Percentiles rank a stretch among this genome's conserved stretches.
phyloP scores from a whole-genome alignment of 768 basidiomycete genomes.

The Naganishia friedmannii region DNA sequence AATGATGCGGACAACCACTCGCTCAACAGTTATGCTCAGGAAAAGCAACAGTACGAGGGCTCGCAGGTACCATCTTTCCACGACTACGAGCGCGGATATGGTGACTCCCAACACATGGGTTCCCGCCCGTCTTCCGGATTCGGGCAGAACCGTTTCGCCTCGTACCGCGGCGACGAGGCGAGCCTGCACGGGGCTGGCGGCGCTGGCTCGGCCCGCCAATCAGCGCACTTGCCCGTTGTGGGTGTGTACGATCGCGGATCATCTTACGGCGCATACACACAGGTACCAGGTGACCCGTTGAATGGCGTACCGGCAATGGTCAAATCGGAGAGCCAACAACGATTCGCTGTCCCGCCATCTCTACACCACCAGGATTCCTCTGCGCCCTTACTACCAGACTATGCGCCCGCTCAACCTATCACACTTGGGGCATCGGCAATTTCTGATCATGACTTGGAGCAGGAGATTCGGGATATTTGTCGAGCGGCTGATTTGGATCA shows the following conservation, averaged over 20 bases:
- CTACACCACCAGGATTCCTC: conserved; percentile 10
- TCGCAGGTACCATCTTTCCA: conserved; percentile 65
- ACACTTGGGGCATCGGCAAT: conserved; percentile 36
- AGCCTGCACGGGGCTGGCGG: conserved; percentile 1
- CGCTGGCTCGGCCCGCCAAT: conserved; percentile 8
- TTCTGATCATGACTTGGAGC: conserved; percentile 45
- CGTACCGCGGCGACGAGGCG: conserved; percentile 17
- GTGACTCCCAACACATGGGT: conserved; percentile 1
- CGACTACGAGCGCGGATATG: conserved; percentile 82
- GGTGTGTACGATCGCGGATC: conserved; percentile 22
- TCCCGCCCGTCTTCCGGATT: conserved; percentile 26
- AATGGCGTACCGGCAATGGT: conserved; percentile 20
- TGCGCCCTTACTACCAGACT: conserved; percentile 34
- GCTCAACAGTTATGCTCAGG: conserved; percentile 85
- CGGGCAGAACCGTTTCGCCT: conserved; percentile 17
- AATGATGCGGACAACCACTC: conserved; percentile 88
- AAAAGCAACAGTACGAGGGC: conserved; percentile 60
- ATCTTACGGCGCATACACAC: conserved; percentile 12
- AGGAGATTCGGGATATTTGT: conserved; percentile 67
- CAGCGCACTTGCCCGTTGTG: conserved; percentile 16
- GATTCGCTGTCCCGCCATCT: background rate
- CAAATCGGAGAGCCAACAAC: conserved; percentile 19
- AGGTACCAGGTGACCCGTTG: conserved; percentile 19
- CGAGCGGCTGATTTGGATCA: conserved; percentile 75
- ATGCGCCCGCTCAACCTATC: conserved; percentile 11